Conservation (phyloP, 1,284 basidiomycete genomes). For the Rhodotorula sp. region DNA sequence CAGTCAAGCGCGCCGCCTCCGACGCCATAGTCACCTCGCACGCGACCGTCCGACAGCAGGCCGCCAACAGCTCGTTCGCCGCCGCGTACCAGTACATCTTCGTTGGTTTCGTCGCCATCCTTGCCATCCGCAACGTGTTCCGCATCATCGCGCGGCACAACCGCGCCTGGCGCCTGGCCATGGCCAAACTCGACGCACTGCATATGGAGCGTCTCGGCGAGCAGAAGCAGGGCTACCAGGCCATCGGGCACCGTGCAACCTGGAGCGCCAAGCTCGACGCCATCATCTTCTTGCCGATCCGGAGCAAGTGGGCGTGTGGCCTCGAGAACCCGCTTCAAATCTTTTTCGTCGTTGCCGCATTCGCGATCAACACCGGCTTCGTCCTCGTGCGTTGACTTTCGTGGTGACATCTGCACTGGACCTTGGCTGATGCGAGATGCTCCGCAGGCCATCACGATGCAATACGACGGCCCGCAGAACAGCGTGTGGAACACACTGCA, state of each 20-base stretch:
- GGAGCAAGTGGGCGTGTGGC: constrained; percentile 26
- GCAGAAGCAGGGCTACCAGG: constrained; percentile 3
- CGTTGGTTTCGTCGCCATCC: constrained; percentile 20
- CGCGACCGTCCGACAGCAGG: constrained; percentile 15
- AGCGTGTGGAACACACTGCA: constrained; percentile 24
- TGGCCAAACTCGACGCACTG: constrained; percentile 22
- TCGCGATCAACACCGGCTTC: constrained; percentile 28
- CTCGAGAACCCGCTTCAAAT: constrained; percentile 34
- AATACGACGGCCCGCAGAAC: constrained; percentile 11
- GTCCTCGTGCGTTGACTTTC: constrained; percentile 10
- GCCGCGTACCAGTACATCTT: constrained; percentile 26
- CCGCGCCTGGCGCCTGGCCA: constrained; percentile 15
- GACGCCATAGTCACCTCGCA: not conserved
- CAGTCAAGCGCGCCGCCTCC: constrained; percentile 2
- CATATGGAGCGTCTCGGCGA: constrained; percentile 21
- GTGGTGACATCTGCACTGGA: not conserved
- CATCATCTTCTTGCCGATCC: constrained; percentile 19
- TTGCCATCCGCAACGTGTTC: constrained; percentile 22
- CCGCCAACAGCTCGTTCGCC: constrained; percentile 20
- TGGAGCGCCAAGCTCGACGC: constrained; percentile 20
- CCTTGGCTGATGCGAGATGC: not conserved
- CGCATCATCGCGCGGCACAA: constrained; percentile 13
- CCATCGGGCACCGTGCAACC: constrained; percentile 14
- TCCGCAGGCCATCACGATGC: constrained; percentile 7
- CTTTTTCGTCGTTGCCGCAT: constrained; percentile 17